These are phyloP conservation scores for Phytopythium sindhum DNA, from an alignment of 352 stramenopile species.

Conservation along the genomic window DNA sequence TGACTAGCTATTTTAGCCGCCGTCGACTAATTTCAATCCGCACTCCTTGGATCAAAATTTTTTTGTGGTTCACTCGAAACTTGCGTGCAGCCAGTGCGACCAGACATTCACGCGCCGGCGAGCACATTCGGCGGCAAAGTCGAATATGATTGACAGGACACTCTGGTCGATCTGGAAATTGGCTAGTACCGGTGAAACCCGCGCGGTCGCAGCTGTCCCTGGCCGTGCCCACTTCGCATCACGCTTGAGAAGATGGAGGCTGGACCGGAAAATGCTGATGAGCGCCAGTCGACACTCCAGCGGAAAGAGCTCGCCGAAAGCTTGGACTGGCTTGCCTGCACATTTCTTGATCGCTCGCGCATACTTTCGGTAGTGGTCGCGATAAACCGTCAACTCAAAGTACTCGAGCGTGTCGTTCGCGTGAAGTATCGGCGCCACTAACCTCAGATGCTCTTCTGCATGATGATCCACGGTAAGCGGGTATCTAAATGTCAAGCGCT, in stretches of 20 bases:
- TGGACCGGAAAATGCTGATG: not conserved
- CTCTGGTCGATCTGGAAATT: not conserved
- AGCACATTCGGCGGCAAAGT: not conserved
- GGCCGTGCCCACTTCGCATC: not conserved
- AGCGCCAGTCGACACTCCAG: not conserved
- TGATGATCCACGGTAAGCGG: too few species aligned
- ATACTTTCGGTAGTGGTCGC: not conserved
- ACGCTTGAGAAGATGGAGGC: not conserved
- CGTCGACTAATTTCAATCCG: too few species aligned
- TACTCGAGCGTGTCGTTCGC: not conserved
- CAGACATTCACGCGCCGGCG: not conserved
- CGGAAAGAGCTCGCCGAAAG: not conserved
- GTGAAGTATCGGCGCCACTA: not conserved
- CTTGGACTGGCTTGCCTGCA: not conserved
- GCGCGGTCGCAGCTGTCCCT: not conserved
- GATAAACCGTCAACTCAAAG: not conserved
- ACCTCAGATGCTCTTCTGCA: not conserved
- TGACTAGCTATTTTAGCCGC: too few species aligned
- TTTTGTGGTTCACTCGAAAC: too few species aligned
- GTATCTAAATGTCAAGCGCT: not conserved
- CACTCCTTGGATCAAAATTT: too few species aligned
- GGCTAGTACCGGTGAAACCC: not conserved
- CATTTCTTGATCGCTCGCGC: not conserved
- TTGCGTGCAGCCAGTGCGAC: too few species aligned
- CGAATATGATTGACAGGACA: not conserved